Evolutionary conservation across 108 stramenopile species (phyloP).

Genomic region (Cyclotella choctawhatcheeana): DNA sequence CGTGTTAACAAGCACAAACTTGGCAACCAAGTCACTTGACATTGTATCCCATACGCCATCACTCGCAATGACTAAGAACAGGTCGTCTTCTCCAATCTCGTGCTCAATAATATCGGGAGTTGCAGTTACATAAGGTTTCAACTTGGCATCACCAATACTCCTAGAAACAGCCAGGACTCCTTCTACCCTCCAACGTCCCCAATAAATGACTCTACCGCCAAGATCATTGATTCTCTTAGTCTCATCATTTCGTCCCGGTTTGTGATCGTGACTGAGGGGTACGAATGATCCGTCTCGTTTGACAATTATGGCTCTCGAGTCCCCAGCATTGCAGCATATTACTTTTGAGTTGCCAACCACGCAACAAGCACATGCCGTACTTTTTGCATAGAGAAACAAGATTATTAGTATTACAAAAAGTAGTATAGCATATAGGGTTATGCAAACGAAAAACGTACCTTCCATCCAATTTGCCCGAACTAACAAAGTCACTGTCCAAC

Average conservation of each 20-base stretch:
- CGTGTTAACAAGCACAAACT: slow-evolving; percentile 84
- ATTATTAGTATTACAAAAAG: no score
- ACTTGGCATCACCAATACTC: slow-evolving; percentile 92
- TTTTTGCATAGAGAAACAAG: no score
- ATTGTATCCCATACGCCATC: slow-evolving; percentile 93
- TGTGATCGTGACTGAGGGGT: slow-evolving; percentile 89
- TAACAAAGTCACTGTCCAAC: slow-evolving; percentile 81
- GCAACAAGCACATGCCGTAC: slow-evolving; percentile 81
- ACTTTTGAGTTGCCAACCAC: slow-evolving; percentile 80
- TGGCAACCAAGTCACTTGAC: slow-evolving; percentile 85
- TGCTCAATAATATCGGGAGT: slow-evolving; percentile 86
- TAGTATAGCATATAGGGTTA: no score
- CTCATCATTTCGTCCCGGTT: slow-evolving; percentile 92
- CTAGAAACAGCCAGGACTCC: slow-evolving; percentile 95
- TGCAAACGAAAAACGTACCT: background rate
- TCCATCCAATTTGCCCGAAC: slow-evolving; percentile 82
- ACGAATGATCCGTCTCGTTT: slow-evolving; percentile 83
- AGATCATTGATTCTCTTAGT: slow-evolving; percentile 84
- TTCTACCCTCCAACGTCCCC: slow-evolving; percentile 95
- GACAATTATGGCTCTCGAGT: slow-evolving; percentile 93
- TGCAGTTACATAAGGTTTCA: slow-evolving; percentile 89
- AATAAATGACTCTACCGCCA: slow-evolving; percentile 92
- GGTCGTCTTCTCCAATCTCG: slow-evolving; percentile 83
- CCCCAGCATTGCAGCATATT: slow-evolving; percentile 95
- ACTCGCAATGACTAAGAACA: slow-evolving; percentile 85